Evolutionary conservation across 2,329 filamentous ascomycete genomes (phyloP), one percentile per base, ranked within the genome.

Genomic region (Macroventuria anomochaeta): DNA sequence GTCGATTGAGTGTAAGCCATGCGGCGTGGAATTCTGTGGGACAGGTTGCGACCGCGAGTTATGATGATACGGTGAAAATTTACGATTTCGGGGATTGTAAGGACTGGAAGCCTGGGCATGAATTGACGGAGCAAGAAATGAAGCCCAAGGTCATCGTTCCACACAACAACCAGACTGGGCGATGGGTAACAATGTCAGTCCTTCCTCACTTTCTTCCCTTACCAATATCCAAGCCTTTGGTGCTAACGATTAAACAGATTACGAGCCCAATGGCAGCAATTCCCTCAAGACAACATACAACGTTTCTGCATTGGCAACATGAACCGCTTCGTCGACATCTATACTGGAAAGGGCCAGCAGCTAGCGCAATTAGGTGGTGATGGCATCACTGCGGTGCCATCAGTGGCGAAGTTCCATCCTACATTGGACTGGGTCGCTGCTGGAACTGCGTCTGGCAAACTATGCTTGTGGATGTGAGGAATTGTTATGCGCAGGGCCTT

Each of bases 311-410:
- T 99, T 52, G 95, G 91, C 1, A 99, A 97, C 64, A 97, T 97
- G 95, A 96, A 96, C 70, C 86, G 95, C 1, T 97, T 97, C 65
- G 91, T 97, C 1, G 95, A 99, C 69, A 84, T 99, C 1, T 99
- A 89, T 72, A 89, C 88, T 0, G 83, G 86, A 0, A 84, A 89
- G 41, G 95, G 95, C 0, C 88, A 91, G 66, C 93, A 97, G 72
- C 77, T 99, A 3, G 93, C 90, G 0, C 93, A 97, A 73, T 75
- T 96, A 0, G 91, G 88, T 1, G 91, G 92, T 0, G 91, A 96
- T 0, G 90, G 89, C 0, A 96, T 99, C 63, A 96, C 92, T 0
- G 95, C 95, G 6, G 95, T 99, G 3, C 95, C 95, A 2, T 91
- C 95, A 0, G 95, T 96, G 0, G 90, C 92, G 0, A 89, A 93